These are phyloP conservation scores for Phytophthora colocasiae DNA, from an alignment of 352 stramenopile genomes.

Conservation along the genomic window DNA sequence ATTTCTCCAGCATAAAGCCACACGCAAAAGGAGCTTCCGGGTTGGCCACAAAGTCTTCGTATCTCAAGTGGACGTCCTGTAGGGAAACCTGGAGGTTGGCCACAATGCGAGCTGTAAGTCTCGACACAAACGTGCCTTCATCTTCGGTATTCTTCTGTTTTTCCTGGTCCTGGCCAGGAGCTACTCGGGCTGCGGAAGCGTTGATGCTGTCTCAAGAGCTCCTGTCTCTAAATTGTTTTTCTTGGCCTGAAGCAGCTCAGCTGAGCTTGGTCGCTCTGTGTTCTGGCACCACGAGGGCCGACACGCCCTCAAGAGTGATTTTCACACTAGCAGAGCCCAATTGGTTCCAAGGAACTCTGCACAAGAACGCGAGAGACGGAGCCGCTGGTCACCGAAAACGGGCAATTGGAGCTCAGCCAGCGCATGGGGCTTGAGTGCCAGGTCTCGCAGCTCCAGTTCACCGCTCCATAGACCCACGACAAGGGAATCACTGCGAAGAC, in stretches of 20 bases:
- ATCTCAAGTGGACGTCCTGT: constrained; percentile 73
- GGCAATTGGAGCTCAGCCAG: constrained; percentile 80
- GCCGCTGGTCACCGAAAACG: constrained; percentile 66
- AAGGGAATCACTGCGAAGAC: constrained; percentile 79
- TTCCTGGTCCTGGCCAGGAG: constrained; percentile 15
- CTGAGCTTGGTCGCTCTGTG: constrained; percentile 50
- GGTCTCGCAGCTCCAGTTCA: constrained; percentile 75
- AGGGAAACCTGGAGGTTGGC: constrained; percentile 86
- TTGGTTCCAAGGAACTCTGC: constrained; percentile 88
- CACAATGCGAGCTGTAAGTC: constrained; percentile 77
- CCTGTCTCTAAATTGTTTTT: constrained; percentile 65
- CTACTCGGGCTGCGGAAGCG: constrained; percentile 60
- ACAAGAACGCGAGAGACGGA: constrained; percentile 71
- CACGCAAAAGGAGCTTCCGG: constrained; percentile 70
- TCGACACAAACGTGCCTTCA: constrained; percentile 83
- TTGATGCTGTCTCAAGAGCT: constrained; percentile 74
- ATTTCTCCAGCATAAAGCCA: constrained; percentile 70
- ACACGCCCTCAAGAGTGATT: constrained; percentile 76
- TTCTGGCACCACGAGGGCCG: constrained; percentile 76
- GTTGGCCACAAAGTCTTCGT: constrained; percentile 79
- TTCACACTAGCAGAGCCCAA: constrained; percentile 80
- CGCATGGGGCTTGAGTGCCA: constrained; percentile 82
- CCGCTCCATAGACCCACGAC: constrained; percentile 86
- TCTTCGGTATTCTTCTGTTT: constrained; percentile 50
- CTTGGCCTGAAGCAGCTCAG: constrained; percentile 67